A percentile compares a stretch with the other conserved stretches of the same genome.
phyloP scores from a whole-genome alignment of 768 basidiomycete genomes.

The Lactifluus echinatus region DNA sequence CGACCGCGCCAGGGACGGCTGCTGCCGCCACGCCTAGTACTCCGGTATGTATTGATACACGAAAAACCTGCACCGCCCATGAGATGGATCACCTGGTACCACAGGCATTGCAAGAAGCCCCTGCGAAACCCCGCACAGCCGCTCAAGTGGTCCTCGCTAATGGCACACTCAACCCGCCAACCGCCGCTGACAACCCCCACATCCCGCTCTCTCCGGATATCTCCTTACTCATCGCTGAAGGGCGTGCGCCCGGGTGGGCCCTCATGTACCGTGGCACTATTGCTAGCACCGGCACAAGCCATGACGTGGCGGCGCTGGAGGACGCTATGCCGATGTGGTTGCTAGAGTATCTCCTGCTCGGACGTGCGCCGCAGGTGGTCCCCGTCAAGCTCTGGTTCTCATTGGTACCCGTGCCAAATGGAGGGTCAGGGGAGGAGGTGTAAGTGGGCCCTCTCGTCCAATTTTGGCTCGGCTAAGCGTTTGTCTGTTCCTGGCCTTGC shows the following conservation, averaged over 20 bases:
- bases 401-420: conserved; percentile 64
- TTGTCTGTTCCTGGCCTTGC: neutral
- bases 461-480: neutral
- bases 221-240: conserved; percentile 73
- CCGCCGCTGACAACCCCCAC: conserved; percentile 63
- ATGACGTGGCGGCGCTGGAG: conserved; percentile 51
- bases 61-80: neutral
- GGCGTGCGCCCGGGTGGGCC: conserved; percentile 63
- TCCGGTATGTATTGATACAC: neutral
- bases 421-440: conserved; percentile 54
- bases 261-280: conserved; percentile 71
- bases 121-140: conserved; percentile 37
- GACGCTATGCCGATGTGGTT: conserved; percentile 82
- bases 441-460: conserved; percentile 33
- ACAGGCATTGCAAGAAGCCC: neutral
- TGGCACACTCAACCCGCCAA: conserved; percentile 53
- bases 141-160: conserved; percentile 45
- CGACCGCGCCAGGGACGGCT: neutral
- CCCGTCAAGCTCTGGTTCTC: conserved; percentile 82
- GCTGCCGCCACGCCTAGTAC: neutral
- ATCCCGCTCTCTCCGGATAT: conserved; percentile 51
- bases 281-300: conserved; percentile 37
- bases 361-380: conserved; percentile 44
- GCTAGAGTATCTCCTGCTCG: conserved; percentile 73
- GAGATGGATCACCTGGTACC: conserved; percentile 17